A percentile compares a stretch with the other conserved stretches of the same genome.
phyloP scores from a whole-genome alignment of 768 basidiomycete genomes.

The Dioszegia aurantiaca region DNA sequence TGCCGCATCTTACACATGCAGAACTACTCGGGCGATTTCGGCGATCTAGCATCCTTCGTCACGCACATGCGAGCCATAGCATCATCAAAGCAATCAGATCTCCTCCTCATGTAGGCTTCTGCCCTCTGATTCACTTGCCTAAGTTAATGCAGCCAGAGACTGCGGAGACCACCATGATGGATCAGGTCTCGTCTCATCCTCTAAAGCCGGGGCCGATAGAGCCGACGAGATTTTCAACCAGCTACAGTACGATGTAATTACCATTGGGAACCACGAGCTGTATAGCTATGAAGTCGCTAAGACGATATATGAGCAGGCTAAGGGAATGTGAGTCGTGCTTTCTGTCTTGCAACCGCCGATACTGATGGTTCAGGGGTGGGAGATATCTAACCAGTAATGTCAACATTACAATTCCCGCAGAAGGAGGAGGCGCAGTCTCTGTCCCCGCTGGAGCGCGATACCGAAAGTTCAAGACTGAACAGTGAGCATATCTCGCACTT shows the following conservation, averaged over 20 bases:
- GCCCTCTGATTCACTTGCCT: too few relatives aligned
- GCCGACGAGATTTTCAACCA: slow-evolving; percentile 70
- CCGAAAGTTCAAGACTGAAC: slow-evolving; percentile 69
- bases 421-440: slow-evolving; percentile 46
- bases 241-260: slow-evolving; percentile 75
- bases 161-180: slow-evolving; percentile 53
- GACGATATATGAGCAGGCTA: slow-evolving; percentile 33
- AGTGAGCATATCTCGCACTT: slow-evolving; percentile 59
- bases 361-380: slow-evolving; percentile 56
- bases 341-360: neutral
- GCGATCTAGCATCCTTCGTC: slow-evolving; percentile 86
- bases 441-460: slow-evolving; percentile 58
- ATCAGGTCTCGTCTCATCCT: slow-evolving; percentile 46
- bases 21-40: slow-evolving; percentile 60
- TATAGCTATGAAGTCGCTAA: slow-evolving; percentile 55
- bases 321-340: slow-evolving; percentile 32
- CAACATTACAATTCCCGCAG: slow-evolving; percentile 69
- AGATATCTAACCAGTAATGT: slow-evolving; percentile 80
- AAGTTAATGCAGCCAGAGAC: slow-evolving; percentile 27
- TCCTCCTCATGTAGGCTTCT: slow-evolving; percentile 62
- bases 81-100: slow-evolving; percentile 70
- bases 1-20: too few relatives aligned
- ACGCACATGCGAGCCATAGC: slow-evolving; percentile 76
- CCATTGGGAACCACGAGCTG: slow-evolving; percentile 89
- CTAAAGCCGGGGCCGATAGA: slow-evolving; percentile 30